A percentile compares a stretch with the other conserved stretches of the same genome.
Evolutionary conservation across 371 early-diverging fungal species (phyloP).

Genomic region (Gilbertella persicaria): DNA sequence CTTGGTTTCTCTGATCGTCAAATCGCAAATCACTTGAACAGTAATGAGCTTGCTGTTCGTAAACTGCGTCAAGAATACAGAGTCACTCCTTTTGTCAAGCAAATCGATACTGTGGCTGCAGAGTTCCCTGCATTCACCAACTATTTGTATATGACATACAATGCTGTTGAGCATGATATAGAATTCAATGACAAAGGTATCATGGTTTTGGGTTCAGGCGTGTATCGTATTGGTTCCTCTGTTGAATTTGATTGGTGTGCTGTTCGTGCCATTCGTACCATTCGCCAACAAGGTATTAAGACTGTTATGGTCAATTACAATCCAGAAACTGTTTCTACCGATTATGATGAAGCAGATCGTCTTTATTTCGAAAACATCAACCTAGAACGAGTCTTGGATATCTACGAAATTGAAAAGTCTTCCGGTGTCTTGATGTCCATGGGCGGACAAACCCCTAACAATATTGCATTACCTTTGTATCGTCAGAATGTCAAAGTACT

Average conservation of each 20-base stretch:
- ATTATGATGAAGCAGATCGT: conserved; percentile 95
- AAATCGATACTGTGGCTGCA: conserved; percentile 97
- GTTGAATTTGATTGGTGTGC: conserved; percentile 99
- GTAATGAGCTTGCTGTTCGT: conserved; percentile 89
- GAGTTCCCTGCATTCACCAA: conserved; percentile 96
- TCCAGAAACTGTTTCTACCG: conserved; percentile 96
- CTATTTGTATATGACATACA: conserved; percentile 96
- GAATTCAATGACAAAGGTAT: conserved; percentile 84
- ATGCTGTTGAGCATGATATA: conserved; percentile 88
- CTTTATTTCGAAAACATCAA: conserved; percentile 94
- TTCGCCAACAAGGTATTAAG: conserved; percentile 79
- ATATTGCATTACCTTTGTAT: conserved; percentile 88
- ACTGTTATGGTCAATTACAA: conserved; percentile 98
- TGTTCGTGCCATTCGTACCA: conserved; percentile 87
- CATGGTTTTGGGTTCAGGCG: conserved; percentile 95
- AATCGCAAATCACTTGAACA: conserved; percentile 71
- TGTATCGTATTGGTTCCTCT: conserved; percentile 95
- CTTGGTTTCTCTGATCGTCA: conserved; percentile 93
- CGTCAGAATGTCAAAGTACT: conserved; percentile 85
- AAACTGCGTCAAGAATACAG: conserved; percentile 75
- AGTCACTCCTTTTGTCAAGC: conserved; percentile 92
- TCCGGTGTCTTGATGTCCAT: conserved; percentile 88
- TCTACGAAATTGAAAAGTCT: conserved; percentile 86
- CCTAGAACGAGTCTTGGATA: conserved; percentile 90
- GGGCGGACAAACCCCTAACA: conserved; percentile 97